Evolutionary conservation across 1,284 basidiomycete species (phyloP), one percentile per base, ranked within the genome.

Genomic region (Cryptococcus sp.): DNA sequence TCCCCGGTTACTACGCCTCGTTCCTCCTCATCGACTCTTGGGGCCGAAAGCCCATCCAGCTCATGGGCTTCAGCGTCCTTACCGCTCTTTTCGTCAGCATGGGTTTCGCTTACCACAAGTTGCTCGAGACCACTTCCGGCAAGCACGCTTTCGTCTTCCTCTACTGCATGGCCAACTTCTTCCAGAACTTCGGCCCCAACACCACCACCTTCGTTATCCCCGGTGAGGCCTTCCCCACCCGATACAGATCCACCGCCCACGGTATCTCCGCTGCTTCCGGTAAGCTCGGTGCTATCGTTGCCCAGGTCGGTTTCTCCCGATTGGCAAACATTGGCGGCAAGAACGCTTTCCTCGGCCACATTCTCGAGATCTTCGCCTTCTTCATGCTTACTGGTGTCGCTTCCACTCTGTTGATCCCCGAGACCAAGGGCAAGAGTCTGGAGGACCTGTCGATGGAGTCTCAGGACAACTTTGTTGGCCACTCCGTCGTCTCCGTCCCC

Each of bases 151-250:
- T 91, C 76, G 86, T 90, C 51, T 88, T 87, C 55, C 71, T 77
- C 22, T 77, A 76, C 69, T 79, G 79, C 66, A 66, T 81, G 57
- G 80, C 79, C 61, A 81, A 81, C 77, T 80, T 81, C 63, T 79
- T 81, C 73, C 79, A 80, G 59, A 68, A 81, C 73, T 80, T 78
- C 66, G 89, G 90, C 0, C 87, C 90, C 52, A 92, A 91, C 78
- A 85, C 85, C 0, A 92, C 89, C 0, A 93, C 90, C 3, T 93
- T 84, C 68, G 73, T 92, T 65, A 82, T 93, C 39, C 91, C 91
- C 8, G 89, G 88, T 56, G 90, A 93, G 76, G 85, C 82, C 27
- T 93, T 92, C 86, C 90, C 91, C 2, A 93, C 91, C 3, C 86
- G 90, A 47, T 91, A 91, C 79, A 84, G 90, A 51, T 88, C 88